phyloP scores from a whole-genome alignment of 106 monocot genomes.

The Acanthochlamys bracteata region DNA sequence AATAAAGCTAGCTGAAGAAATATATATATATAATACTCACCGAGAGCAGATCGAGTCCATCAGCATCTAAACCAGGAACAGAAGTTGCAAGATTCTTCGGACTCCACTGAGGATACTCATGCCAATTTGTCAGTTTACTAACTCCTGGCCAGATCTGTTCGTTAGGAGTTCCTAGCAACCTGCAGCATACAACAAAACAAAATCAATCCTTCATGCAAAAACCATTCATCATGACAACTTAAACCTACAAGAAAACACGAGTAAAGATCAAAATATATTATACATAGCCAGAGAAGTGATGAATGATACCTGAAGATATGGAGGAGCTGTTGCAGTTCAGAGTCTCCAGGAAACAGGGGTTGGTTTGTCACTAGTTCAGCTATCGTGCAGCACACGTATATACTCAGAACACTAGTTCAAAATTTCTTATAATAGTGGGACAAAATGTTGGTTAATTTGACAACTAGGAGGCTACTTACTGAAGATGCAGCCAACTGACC shows the following conservation, averaged over 20 bases:
- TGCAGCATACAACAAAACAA: slow-evolving; percentile 10
- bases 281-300: background rate
- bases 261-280: background rate
- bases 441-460: background rate
- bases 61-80: slow-evolving; percentile 50
- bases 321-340: slow-evolving; percentile 91
- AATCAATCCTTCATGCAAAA: background rate
- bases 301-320: slow-evolving; percentile 67
- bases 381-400: background rate
- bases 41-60: slow-evolving; percentile 70
- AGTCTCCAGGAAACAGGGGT: slow-evolving; percentile 86
- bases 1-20: background rate
- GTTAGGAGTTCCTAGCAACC: slow-evolving; percentile 86
- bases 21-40: slow-evolving; percentile 29
- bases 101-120: slow-evolving; percentile 88
- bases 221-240: too few species aligned
- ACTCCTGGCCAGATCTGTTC: slow-evolving; percentile 86
- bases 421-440: background rate
- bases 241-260: background rate
- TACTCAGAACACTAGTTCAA: background rate
- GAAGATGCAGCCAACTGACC: slow-evolving; percentile 82
- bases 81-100: slow-evolving; percentile 35
- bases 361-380: slow-evolving; percentile 83
- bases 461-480: slow-evolving; percentile 19
- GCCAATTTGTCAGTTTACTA: slow-evolving; percentile 81